A percentile compares a stretch with the other conserved stretches of the same genome.
These are phyloP conservation scores for Fusarium lateritium DNA, from an alignment of 2,329 filamentous ascomycete genomes.

Conservation along the genomic window DNA sequence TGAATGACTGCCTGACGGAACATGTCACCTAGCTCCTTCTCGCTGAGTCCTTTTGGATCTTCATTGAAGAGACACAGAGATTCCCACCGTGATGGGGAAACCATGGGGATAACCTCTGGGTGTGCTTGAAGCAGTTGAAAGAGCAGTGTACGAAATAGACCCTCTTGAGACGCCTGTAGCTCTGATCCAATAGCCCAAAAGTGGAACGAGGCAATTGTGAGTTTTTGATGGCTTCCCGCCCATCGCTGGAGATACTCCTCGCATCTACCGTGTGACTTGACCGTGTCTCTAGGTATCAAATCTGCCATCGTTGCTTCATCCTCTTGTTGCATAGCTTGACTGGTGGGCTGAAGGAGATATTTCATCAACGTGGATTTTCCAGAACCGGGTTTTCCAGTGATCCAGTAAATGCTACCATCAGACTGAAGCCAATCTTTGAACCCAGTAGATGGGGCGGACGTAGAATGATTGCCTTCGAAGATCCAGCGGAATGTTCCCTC, in stretches of 20 bases:
- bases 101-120: not conserved
- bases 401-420: slow-evolving; percentile 12
- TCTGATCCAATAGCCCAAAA: slow-evolving; percentile 34
- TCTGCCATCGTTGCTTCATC: too few species aligned
- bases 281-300: too few species aligned
- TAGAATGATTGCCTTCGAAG: not conserved
- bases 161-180: slow-evolving; percentile 1
- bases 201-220: slow-evolving; percentile 21
- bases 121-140: slow-evolving; percentile 7
- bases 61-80: slow-evolving; percentile 20
- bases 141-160: slow-evolving; percentile 12
- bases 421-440: slow-evolving; percentile 31
- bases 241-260: not conserved
- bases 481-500: slow-evolving; percentile 28
- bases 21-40: slow-evolving; percentile 3
- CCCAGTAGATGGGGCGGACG: not conserved
- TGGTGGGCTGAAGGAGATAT: not conserved
- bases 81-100: slow-evolving; percentile 14
- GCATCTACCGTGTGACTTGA: not conserved
- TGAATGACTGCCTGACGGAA: not conserved
- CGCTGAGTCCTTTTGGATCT: not conserved
- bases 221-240: not conserved
- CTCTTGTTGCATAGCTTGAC: too few species aligned
- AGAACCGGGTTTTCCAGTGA: slow-evolving; percentile 28
- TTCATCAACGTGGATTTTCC: slow-evolving; percentile 14